Conservation (phyloP, 2,329 filamentous ascomycete genomes). For the Malbranchea zuffiana region DNA sequence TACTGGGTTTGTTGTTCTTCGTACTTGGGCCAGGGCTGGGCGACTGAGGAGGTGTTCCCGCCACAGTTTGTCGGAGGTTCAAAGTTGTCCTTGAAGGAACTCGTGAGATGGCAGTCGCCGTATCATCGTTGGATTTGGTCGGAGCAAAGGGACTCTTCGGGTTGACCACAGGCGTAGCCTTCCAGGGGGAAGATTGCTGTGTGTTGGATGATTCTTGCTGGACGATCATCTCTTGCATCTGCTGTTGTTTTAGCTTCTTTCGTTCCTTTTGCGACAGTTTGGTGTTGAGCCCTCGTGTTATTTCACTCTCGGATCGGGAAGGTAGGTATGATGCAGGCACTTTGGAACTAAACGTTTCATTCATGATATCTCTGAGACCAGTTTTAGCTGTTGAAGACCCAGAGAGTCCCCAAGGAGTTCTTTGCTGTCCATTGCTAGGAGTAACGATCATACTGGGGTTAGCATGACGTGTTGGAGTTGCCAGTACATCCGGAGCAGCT, state of each 20-base stretch:
- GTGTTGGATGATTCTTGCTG: conserved; percentile 29
- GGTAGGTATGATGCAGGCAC: conserved; percentile 45
- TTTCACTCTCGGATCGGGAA: conserved; percentile 35
- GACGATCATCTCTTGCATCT: conserved; percentile 37
- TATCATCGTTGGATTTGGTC: conserved; percentile 2
- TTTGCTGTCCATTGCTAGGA: conserved; percentile 18
- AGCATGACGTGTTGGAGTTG: background rate
- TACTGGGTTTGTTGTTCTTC: background rate
- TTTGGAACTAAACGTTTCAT: conserved; percentile 43
- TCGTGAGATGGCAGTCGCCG: conserved; percentile 12
- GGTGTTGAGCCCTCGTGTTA: conserved; percentile 29
- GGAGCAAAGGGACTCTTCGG: conserved; percentile 7
- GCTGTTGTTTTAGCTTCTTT: conserved; percentile 67
- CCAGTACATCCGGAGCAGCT: too few relatives aligned
- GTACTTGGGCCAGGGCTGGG: background rate
- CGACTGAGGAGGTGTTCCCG: conserved; percentile 32
- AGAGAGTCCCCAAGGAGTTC: conserved; percentile 43
- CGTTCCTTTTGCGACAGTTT: conserved; percentile 88
- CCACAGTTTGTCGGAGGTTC: conserved; percentile 52
- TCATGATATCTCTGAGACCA: conserved; percentile 68
- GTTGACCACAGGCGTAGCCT: conserved; percentile 40
- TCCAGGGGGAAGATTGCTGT: conserved; percentile 50
- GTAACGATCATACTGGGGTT: conserved; percentile 19
- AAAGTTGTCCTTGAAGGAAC: conserved; percentile 40
- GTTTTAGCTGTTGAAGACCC: conserved; percentile 52